Conservation (phyloP, 768 basidiomycete species). For the Panus rudis region DNA sequence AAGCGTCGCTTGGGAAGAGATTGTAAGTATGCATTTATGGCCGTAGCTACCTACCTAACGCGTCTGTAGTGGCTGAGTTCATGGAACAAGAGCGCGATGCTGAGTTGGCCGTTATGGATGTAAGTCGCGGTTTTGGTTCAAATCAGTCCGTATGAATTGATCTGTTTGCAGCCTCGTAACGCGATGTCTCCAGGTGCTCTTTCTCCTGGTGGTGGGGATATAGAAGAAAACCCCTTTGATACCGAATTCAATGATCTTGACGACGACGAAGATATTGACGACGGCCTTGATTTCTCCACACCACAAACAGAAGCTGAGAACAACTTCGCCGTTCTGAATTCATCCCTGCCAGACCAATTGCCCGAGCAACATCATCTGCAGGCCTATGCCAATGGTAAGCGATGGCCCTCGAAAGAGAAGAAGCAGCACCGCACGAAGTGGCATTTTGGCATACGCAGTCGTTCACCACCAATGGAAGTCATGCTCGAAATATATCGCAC, state of each 20-base stretch:
- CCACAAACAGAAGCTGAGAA: conserved; percentile 38
- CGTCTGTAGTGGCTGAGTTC: conserved; percentile 56
- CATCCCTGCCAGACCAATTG: conserved; percentile 61
- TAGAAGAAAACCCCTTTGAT: conserved; percentile 78
- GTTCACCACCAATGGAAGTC: conserved; percentile 96
- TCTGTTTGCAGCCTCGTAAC: conserved; percentile 52
- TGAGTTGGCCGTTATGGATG: conserved; percentile 73
- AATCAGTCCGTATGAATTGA: conserved; percentile 8
- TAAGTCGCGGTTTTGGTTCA: conserved; percentile 31
- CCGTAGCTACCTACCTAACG: conserved; percentile 9
- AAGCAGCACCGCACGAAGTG: conserved; percentile 81
- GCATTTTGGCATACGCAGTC: conserved; percentile 97
- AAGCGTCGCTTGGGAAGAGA: conserved; percentile 80
- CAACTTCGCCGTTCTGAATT: conserved; percentile 85
- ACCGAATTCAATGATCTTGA: conserved; percentile 55
- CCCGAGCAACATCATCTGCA: conserved; percentile 67
- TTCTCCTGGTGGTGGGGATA: conserved; percentile 52
- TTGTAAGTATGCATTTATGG: conserved; percentile 44
- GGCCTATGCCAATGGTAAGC: conserved; percentile 54
- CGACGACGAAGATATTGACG: conserved; percentile 53
- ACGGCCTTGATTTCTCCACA: conserved; percentile 42
- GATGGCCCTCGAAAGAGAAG: conserved; percentile 44
- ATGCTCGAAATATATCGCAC: conserved; percentile 98
- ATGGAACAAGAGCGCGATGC: conserved; percentile 86
- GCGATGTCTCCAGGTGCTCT: conserved; percentile 58